Evolutionary conservation across 2,329 filamentous ascomycete genomes (phyloP).

Genomic region (Colletotrichum lupini): DNA sequence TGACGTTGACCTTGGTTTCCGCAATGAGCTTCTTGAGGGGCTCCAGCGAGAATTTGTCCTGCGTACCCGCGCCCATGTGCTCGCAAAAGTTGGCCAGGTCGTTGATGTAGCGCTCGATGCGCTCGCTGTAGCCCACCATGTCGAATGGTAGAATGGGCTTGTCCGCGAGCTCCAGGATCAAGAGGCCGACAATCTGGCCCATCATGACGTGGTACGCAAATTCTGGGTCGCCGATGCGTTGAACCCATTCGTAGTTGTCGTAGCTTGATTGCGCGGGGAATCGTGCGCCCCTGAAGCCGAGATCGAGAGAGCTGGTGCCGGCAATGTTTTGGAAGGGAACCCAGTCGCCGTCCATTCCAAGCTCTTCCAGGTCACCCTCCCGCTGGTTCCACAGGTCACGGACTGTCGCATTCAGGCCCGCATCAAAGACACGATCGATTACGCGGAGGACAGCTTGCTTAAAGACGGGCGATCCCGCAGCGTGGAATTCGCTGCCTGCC

Average conservation of each 20-base stretch:
- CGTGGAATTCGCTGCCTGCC: constrained; percentile 78
- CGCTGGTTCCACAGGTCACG: constrained; percentile 80
- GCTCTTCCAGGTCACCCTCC: constrained; percentile 68
- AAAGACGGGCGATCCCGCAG: constrained; percentile 84
- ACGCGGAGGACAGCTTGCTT: constrained; percentile 77
- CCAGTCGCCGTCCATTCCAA: constrained; percentile 84
- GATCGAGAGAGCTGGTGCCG: constrained; percentile 87
- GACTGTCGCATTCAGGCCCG: constrained; percentile 76
- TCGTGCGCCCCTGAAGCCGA: constrained; percentile 76
- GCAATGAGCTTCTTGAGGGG: constrained; percentile 72
- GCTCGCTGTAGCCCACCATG: constrained; percentile 76
- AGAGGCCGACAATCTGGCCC: constrained; percentile 80
- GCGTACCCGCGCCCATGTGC: constrained; percentile 63
- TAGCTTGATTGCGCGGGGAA: constrained; percentile 87
- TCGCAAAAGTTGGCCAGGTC: constrained; percentile 57
- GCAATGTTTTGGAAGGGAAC: constrained; percentile 92
- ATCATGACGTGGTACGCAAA: constrained; percentile 85
- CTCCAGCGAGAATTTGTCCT: constrained; percentile 62
- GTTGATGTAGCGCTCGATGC: constrained; percentile 72
- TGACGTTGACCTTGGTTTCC: constrained; percentile 68
- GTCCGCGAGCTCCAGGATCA: constrained; percentile 89
- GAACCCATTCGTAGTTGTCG: constrained; percentile 90
- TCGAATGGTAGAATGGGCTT: constrained; percentile 86
- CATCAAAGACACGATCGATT: constrained; percentile 80
- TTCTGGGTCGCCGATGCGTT: constrained; percentile 80